Percentiles rank a stretch among this genome's conserved stretches.
These are phyloP conservation scores for Heritiera littoralis DNA, from an alignment of 345 rosid genomes.

Conservation along the genomic window DNA sequence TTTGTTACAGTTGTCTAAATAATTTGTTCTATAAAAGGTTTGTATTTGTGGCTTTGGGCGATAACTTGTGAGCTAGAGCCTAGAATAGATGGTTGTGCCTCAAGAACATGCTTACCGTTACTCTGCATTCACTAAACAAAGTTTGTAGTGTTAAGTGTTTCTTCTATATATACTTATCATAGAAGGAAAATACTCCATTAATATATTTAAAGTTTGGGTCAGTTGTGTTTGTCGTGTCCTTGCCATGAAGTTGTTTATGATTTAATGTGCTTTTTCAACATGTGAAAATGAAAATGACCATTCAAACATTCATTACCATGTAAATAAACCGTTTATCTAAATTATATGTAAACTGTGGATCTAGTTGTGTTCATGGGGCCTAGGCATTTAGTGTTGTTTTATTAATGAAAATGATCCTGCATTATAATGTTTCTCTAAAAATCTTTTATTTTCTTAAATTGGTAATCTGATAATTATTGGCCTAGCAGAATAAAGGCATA, in stretches of 20 bases:
- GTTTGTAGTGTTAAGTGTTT: conserved; percentile 8
- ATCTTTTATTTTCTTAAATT: neutral
- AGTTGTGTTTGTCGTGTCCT: neutral
- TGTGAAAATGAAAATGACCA: neutral
- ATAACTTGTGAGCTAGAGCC: neutral
- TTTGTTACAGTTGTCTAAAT: neutral
- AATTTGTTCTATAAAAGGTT: neutral
- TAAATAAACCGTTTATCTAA: neutral
- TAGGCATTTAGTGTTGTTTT: neutral
- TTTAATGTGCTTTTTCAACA: too few species aligned
- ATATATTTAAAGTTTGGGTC: neutral
- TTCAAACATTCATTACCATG: neutral
- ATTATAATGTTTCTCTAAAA: neutral
- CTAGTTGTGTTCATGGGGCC: neutral
- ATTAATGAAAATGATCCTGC: neutral
- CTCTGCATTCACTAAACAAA: neutral
- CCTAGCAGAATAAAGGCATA: neutral
- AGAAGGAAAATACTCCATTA: neutral
- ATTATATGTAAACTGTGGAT: neutral
- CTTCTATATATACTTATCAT: neutral
- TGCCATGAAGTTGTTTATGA: neutral
- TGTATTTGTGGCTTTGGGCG: neutral
- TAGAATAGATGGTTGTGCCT: neutral
- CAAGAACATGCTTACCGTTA: neutral
- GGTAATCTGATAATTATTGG: neutral